Conservation (phyloP, 306 rosid genomes). For the Fragaria ananassa region DNA sequence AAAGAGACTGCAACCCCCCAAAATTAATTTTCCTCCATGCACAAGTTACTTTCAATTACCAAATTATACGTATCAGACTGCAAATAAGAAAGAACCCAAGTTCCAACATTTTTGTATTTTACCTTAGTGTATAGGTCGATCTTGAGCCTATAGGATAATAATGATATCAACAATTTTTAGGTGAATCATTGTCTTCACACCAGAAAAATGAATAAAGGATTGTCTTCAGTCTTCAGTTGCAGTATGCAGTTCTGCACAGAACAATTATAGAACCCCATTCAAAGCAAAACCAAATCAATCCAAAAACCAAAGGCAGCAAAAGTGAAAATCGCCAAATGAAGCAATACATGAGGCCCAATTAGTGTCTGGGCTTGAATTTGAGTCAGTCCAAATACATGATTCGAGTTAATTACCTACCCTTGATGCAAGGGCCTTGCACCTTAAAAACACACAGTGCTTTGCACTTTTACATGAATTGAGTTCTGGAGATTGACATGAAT, state of each 20-base stretch:
- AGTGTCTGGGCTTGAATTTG: neutral
- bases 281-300: neutral
- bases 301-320: neutral
- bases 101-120: neutral
- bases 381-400: neutral
- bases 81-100: neutral
- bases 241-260: neutral
- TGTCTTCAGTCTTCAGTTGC: neutral
- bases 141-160: neutral
- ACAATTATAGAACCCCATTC: neutral
- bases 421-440: too few relatives aligned
- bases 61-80: neutral
- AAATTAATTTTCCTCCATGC: neutral
- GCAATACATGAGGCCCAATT: neutral
- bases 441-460: neutral
- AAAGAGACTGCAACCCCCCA: neutral
- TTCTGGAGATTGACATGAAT: neutral
- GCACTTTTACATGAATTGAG: neutral
- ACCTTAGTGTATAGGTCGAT: neutral
- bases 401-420: neutral
- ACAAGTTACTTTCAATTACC: neutral
- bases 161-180: neutral
- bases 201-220: neutral
- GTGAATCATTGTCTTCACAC: constrained; percentile 2
- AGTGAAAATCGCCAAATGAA: neutral